Conservation (phyloP, 352 stramenopile species). For the Globisporangium mamillatum region DNA sequence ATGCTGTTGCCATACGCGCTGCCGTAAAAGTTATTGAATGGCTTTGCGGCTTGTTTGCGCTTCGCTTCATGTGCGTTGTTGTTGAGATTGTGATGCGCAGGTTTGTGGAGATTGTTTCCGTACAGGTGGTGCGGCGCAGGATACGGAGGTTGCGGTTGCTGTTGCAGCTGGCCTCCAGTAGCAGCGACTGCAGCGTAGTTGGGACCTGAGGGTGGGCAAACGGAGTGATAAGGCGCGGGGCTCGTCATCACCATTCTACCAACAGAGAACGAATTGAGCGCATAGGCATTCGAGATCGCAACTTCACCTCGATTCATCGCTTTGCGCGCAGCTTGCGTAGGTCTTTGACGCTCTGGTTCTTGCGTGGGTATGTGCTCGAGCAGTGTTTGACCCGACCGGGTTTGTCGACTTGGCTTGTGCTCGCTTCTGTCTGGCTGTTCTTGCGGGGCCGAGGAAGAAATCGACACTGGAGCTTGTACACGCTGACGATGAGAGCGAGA, state of each 20-base stretch:
- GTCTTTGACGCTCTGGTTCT: background rate
- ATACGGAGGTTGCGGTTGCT: slow-evolving; percentile 9
- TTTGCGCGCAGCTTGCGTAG: background rate
- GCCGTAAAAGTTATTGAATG: slow-evolving; percentile 1
- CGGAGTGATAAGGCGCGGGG: background rate
- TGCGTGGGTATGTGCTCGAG: background rate
- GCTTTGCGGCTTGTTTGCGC: background rate
- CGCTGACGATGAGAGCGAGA: background rate
- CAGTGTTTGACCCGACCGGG: background rate
- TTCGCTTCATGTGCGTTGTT: background rate
- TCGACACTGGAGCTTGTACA: background rate
- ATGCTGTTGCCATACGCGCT: slow-evolving; percentile 12
- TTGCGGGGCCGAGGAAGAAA: background rate
- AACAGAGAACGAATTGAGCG: slow-evolving; percentile 21
- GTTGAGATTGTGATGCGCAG: background rate
- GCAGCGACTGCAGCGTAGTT: background rate
- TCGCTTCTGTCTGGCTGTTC: background rate
- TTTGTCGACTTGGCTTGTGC: background rate
- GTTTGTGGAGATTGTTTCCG: slow-evolving; percentile 3
- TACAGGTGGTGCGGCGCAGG: slow-evolving; percentile 15
- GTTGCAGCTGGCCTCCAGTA: background rate
- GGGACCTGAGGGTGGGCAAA: background rate
- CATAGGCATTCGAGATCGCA: slow-evolving; percentile 33
- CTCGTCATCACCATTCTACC: slow-evolving; percentile 11
- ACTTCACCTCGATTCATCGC: slow-evolving; percentile 32